Evolutionary conservation across 106 monocot species (phyloP).

Genomic region (Allium fistulosum): DNA sequence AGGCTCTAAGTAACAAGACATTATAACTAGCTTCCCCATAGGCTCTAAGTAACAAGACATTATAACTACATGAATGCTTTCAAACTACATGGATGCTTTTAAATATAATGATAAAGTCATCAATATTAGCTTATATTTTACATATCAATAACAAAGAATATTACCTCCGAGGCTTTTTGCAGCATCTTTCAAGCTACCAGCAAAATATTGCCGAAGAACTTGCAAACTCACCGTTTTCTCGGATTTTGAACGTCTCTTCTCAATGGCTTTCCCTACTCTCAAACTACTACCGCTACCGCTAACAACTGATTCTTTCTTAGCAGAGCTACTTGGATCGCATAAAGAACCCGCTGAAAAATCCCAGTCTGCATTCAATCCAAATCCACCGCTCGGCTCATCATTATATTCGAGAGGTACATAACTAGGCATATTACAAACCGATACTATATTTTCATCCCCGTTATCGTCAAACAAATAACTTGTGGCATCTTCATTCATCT

Average conservation of each 20-base stretch:
- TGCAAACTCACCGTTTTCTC: constrained; percentile 65
- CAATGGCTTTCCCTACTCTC: constrained; percentile 20
- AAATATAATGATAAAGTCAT: too few relatives aligned
- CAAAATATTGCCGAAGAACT: constrained; percentile 63
- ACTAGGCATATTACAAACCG: background rate
- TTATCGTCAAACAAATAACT: constrained; percentile 3
- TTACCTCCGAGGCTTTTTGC: constrained; percentile 78
- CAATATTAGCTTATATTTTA: too few relatives aligned
- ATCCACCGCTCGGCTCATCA: constrained; percentile 16
- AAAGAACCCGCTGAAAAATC: constrained; percentile 8
- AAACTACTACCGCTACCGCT: constrained; percentile 8
- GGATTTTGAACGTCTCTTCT: constrained; percentile 36
- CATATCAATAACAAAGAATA: background rate
- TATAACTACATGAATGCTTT: too few relatives aligned
- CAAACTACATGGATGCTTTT: too few relatives aligned
- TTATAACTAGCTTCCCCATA: too few relatives aligned
- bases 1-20: too few relatives aligned
- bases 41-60: too few relatives aligned
- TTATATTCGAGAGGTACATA: constrained; percentile 11
- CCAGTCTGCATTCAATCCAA: constrained; percentile 19
- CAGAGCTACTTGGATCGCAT: constrained; percentile 4
- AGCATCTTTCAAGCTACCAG: constrained; percentile 80
- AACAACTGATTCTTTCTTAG: constrained; percentile 12
- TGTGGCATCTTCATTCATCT: constrained; percentile 33
- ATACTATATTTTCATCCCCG: constrained; percentile 14